Conservation (phyloP, 441 rosid genomes). For the Corymbia calophylla region DNA sequence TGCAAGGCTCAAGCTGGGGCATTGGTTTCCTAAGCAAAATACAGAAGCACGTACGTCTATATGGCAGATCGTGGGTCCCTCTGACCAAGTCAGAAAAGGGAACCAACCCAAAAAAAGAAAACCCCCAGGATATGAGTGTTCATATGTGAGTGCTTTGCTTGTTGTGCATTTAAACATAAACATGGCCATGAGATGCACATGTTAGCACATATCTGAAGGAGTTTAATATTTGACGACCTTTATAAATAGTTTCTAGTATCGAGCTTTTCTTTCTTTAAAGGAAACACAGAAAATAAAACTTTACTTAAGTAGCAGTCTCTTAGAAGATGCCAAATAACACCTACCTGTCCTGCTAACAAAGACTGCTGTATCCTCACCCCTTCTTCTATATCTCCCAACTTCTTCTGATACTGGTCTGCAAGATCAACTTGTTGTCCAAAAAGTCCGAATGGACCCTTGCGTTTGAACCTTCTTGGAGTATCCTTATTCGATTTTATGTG, state of each 20-base stretch:
- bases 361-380: constrained; percentile 52
- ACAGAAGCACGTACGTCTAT: neutral
- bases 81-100: neutral
- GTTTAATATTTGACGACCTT: neutral
- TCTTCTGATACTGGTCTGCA: constrained; percentile 50
- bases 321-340: constrained; percentile 1
- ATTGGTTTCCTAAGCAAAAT: neutral
- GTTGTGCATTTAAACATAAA: neutral
- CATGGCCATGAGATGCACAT: neutral
- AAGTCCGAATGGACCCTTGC: constrained; percentile 68
- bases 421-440: constrained; percentile 60
- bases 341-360: constrained; percentile 54
- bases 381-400: constrained; percentile 60
- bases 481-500: constrained; percentile 33
- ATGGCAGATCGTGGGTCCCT: neutral
- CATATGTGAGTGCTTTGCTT: neutral
- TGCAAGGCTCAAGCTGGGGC: neutral
- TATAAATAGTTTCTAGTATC: neutral
- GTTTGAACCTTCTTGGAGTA: constrained; percentile 25
- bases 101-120: neutral
- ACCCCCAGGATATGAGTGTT: neutral
- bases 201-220: neutral
- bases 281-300: neutral
- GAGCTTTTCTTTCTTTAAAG: neutral
- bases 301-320: neutral